Percentiles rank a stretch among this genome's conserved stretches.
phyloP scores from a whole-genome alignment of 139 green algal species.

The Raphidocelis subcapitata region DNA sequence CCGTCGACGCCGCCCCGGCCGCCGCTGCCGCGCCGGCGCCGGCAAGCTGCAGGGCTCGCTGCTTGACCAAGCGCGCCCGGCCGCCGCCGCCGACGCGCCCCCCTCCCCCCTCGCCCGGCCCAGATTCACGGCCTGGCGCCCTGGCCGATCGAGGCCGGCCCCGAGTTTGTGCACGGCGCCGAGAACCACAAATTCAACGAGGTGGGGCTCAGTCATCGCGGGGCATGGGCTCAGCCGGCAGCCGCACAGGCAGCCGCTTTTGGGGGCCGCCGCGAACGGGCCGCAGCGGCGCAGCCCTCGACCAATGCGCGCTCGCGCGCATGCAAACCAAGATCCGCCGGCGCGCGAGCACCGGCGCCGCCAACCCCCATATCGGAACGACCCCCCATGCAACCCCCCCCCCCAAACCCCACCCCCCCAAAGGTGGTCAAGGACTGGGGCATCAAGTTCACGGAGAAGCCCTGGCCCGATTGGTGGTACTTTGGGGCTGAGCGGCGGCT shows the following conservation, averaged over 20 bases:
- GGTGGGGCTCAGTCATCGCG: not conserved
- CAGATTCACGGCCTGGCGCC: slow-evolving; percentile 65
- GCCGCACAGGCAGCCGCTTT: too few species aligned
- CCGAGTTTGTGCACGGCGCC: slow-evolving; percentile 84
- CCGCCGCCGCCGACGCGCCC: not conserved
- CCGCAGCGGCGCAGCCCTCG: too few species aligned
- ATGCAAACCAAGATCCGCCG: too few species aligned
- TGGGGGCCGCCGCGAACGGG: too few species aligned
- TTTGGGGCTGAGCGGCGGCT: slow-evolving; percentile 51
- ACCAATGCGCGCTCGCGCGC: too few species aligned
- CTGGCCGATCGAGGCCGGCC: slow-evolving; percentile 77
- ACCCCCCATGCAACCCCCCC: too few species aligned
- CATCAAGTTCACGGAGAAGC: slow-evolving; percentile 49
- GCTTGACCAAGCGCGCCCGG: not conserved
- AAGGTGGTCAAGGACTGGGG: slow-evolving; percentile 30
- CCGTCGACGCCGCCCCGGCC: not conserved
- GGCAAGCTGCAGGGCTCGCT: too few species aligned
- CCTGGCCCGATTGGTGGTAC: slow-evolving; percentile 79
- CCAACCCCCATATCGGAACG: not conserved
- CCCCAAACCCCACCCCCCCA: too few species aligned
- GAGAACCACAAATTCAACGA: slow-evolving; percentile 42
- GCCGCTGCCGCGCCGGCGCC: too few species aligned
- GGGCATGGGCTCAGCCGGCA: too few species aligned
- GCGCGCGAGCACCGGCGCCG: not conserved
- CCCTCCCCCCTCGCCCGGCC: not conserved